Evolutionary conservation across 2,329 filamentous ascomycete genomes (phyloP), one percentile per base, ranked within the genome.

Genomic region (Exophiala aquamarina): DNA sequence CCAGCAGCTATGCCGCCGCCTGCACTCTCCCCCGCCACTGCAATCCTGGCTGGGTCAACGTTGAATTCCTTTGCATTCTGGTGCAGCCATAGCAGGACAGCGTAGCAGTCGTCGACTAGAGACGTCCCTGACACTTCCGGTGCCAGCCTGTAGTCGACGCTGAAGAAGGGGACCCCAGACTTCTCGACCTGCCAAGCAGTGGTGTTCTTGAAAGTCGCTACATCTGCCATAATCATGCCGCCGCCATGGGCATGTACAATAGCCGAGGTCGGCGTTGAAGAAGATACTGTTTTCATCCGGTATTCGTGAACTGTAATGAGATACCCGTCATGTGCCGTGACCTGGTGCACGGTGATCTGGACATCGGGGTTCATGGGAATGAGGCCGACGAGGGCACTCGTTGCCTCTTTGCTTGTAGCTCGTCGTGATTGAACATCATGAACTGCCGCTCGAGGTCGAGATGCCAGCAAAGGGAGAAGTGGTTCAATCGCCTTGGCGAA

Each of bases 1-100:
- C 60, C 63, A 1, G 71, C 68, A 0, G 70, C 70, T 1, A 76
- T 57, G 2, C 65, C 67, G 11, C 66, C 73, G 2, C 74, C 74
- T 0, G 68, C 73, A 21, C 67, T 71, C 33, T 69, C 66, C 3
- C 73, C 74, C 41, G 66, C 64, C 33, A 75, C 52, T 13, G 66
- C 65, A 43, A 77, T 65, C 7, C 65, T 63, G 1, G 51, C 49
- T 0, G 62, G 59, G 52, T 76, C 70, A 47, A 76, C 61, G 3
- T 62, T 63, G n/a, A 76, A 63, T 17, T 69, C 61, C 0, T 34
- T 48, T 3, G 69, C 65, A 47, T 76, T 61, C 18, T 61, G 41
- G 35, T 60, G 48, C 3, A 74, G 49, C 65, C 68, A 75, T 4
- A 59, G 23, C 15, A 75, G 61, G 2, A 57, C 57, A 6, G 60